Evolutionary conservation across 2,329 filamentous ascomycete genomes (phyloP), one percentile per base, ranked within the genome.

Genomic region (Curvularia eragrostidis): DNA sequence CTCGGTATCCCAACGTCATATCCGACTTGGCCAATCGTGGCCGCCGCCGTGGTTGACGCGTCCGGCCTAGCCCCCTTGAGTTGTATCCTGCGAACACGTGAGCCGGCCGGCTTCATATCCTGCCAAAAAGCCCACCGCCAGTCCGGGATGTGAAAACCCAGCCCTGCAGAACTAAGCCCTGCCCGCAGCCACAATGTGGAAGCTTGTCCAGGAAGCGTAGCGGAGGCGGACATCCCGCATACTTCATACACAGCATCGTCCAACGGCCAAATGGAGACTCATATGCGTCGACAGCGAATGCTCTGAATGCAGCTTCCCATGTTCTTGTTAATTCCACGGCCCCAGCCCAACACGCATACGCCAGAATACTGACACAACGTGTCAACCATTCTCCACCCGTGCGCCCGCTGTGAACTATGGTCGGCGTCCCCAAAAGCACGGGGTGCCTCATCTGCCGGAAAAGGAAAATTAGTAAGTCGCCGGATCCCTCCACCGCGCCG

Each of bases 401-500:
- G 32, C 39, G 26, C 28, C 21, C n/a, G 28, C 36, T 32, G 42
- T 23, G 19, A 54, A 55, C 32, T 54, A 74, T 75, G 72, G 72
- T 74, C 23, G 72, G 72, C 47, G 72, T 75, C 46, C 72, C 72
- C 5, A 75, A 75, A 58, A 73, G 71, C 52, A 75, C 70, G 8
- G 72, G 72, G 18, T 75, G 71, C 59, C 42, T 64, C 19, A 69
- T 72, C 23, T 75, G 72, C 63, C 65, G 72, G 38, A 72, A 67
- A 52, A 54, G 71, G 49, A 75, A 75, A 48, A 74, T 75, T 48
- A 75, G 65, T 68, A 67, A 69, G 71, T 68, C 49, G 41, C 24
- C 47, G 23, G 32, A 42, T 9, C 42, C 21, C 26, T 36, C 34
- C 39, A 38, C 53, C 36, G 30, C 34, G 32, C 18, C 15, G 48